Conservation (phyloP, 2,329 filamentous ascomycete genomes). For the Allantophomopsis lycopodina region DNA sequence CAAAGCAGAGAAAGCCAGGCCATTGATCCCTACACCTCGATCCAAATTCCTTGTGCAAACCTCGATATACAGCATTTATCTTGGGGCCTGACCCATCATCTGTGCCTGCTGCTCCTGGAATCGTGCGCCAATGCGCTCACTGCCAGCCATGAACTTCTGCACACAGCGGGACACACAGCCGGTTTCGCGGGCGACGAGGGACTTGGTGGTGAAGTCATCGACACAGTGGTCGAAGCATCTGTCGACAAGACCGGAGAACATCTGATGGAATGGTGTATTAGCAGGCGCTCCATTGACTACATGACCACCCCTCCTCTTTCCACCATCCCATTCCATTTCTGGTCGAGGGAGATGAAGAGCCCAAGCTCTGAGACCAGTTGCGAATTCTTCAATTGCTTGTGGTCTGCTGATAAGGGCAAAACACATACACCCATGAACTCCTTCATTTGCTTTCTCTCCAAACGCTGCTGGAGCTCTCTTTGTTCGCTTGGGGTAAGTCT, state of each 20-base stretch:
- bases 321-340: no score
- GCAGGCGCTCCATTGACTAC: slow-evolving; percentile 2
- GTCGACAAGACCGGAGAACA: slow-evolving; percentile 58
- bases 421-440: slow-evolving; percentile 88
- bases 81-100: slow-evolving; percentile 25
- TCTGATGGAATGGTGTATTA: slow-evolving; percentile 20
- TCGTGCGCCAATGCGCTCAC: slow-evolving; percentile 78
- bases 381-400: background rate
- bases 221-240: slow-evolving; percentile 95
- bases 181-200: slow-evolving; percentile 74
- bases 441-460: slow-evolving; percentile 98
- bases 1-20: no score
- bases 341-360: background rate
- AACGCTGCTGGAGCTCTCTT: slow-evolving; percentile 83
- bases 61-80: slow-evolving; percentile 1
- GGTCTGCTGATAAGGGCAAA: slow-evolving; percentile 2
- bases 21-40: no score
- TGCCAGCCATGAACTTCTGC: slow-evolving; percentile 88
- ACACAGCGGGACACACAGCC: slow-evolving; percentile 91
- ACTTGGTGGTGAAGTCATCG: slow-evolving; percentile 97
- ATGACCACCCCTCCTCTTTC: no score
- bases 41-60: no score
- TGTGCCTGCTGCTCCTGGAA: slow-evolving; percentile 62
- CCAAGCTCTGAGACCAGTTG: background rate
- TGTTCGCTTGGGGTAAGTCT: slow-evolving; percentile 48